Percentiles rank a stretch among this genome's conserved stretches.
These are phyloP conservation scores for Eutrema yunnanense DNA, from an alignment of 345 rosid species.

Conservation along the genomic window DNA sequence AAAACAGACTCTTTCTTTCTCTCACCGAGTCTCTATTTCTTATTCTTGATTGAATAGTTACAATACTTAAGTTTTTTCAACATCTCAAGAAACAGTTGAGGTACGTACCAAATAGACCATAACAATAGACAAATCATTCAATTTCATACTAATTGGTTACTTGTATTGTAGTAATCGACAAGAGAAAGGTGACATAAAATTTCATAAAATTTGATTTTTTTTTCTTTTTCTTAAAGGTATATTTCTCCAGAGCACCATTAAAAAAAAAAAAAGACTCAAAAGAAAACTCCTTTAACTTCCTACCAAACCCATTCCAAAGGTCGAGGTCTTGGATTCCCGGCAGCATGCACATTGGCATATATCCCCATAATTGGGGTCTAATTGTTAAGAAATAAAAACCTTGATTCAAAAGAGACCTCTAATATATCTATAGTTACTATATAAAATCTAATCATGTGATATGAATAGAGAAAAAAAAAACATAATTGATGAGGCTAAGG, in stretches of 20 bases:
- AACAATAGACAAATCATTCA: not conserved
- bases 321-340: not conserved
- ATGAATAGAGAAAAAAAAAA: slow-evolving; percentile 8
- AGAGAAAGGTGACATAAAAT: not conserved
- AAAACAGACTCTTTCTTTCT: not conserved
- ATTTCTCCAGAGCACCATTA: not conserved
- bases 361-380: not conserved
- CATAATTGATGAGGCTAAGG: slow-evolving; percentile 22
- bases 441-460: slow-evolving; percentile 16
- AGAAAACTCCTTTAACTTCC: not conserved
- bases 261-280: not conserved
- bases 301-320: slow-evolving; percentile 5
- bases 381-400: not conserved
- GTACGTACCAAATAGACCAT: slow-evolving; percentile 2
- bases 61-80: not conserved
- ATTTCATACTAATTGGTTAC: not conserved
- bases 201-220: not conserved
- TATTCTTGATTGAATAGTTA: slow-evolving; percentile 10
- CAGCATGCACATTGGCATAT: not conserved
- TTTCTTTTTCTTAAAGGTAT: not conserved
- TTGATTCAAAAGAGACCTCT: not conserved
- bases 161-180: not conserved
- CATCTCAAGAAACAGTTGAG: not conserved
- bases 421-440: not conserved
- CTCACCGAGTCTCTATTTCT: not conserved